Evolutionary conservation across 148 eudicot genomes (phyloP), one percentile per base, ranked within the genome.

Genomic region (Vaccinium darrowii): DNA sequence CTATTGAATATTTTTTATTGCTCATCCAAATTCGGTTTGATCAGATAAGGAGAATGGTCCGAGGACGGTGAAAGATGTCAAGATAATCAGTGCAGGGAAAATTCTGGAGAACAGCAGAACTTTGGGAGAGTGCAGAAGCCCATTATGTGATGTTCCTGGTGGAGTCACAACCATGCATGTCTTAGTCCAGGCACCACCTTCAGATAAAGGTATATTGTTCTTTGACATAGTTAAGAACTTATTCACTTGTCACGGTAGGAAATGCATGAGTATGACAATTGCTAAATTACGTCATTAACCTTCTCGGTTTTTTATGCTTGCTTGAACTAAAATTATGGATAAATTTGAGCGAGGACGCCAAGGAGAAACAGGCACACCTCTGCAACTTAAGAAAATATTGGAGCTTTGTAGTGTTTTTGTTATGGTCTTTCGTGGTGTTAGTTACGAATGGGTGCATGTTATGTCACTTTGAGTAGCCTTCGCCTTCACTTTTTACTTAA

Each of bases 91-190:
- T 81, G 91, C 90, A 13, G 95, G 95, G 62, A 91, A 88, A 86
- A 85, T 92, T 81, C 85, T 92, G 88, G 95, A 92, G 86, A 92
- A 92, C 84, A 91, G 67, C 83, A 88, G 87, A 86, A 92, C 91
- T 65, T 87, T 92, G 14, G 93, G 86, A 51, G 93, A 91, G 51
- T 92, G 91, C 86, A 90, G 88, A 63, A 91, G 90, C 90, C 89
- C 92, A 5, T 69, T 91, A 52, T 91, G 87, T 89, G 92, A 92
- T 84, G 43, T 91, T 78, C 95, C 95, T 13, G 92, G 91, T 15
- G 92, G 92, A 81, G 92, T 91, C 65, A 88, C 87, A 23, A 92
- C 93, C 67, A 92, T 92, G 93, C 95, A 90, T 84, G 93, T 92
- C 53, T 89, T 92, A 51, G 92, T 92, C 87, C 93, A 91, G 72